Evolutionary conservation across 306 rosid species (phyloP).

Genomic region (Acacia melanoxylon): DNA sequence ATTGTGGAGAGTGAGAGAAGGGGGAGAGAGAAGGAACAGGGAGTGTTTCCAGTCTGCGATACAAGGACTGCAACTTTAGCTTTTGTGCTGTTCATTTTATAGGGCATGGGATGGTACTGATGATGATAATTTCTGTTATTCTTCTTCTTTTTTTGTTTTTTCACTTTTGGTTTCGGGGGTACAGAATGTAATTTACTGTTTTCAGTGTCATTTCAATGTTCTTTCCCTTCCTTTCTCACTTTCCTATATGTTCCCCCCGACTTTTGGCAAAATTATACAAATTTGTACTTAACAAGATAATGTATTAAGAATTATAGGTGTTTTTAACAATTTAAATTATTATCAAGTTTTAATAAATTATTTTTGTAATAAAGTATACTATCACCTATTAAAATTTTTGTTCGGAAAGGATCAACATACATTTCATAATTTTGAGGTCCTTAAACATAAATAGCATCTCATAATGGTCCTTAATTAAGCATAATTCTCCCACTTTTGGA

Average conservation of each 20-base stretch:
- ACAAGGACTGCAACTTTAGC: slow-evolving; percentile 92
- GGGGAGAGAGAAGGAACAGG: slow-evolving; percentile 30
- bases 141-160: slow-evolving; percentile 5
- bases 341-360: too few species aligned
- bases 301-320: not conserved
- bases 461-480: too few species aligned
- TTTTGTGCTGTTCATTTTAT: slow-evolving; percentile 61
- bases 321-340: too few species aligned
- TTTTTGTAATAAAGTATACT: too few species aligned
- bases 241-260: not conserved
- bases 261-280: not conserved
- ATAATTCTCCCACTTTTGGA: too few species aligned
- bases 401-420: too few species aligned
- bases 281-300: not conserved
- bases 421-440: not conserved
- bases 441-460: too few species aligned
- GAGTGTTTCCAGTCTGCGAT: slow-evolving; percentile 90
- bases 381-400: too few species aligned
- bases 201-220: slow-evolving; percentile 53
- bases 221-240: slow-evolving; percentile 52
- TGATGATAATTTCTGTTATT: slow-evolving; percentile 56
- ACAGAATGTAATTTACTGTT: slow-evolving; percentile 60
- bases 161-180: slow-evolving; percentile 39
- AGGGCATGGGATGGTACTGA: slow-evolving; percentile 59
- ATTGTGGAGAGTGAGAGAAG: not conserved